These are phyloP conservation scores for Cryptosporidium felis DNA, from an alignment of 169 alveolate species.

Conservation along the genomic window DNA sequence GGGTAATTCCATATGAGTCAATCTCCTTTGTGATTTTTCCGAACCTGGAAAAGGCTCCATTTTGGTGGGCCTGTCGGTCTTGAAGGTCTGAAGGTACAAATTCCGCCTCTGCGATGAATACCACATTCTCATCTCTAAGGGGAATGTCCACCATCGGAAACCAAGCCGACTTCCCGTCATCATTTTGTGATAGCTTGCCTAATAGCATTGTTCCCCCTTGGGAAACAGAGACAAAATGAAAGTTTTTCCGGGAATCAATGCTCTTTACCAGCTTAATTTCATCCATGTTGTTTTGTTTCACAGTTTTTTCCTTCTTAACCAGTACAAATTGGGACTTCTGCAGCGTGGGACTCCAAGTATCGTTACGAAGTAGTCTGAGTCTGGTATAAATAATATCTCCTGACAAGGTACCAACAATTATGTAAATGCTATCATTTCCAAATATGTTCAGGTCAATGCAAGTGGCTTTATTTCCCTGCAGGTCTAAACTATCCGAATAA, in stretches of 20 bases:
- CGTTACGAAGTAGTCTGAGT: too few relatives aligned
- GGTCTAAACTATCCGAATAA: background rate
- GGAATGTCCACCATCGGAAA: conserved; percentile 60
- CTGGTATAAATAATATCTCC: conserved; percentile 40
- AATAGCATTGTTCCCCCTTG: background rate
- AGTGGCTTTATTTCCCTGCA: background rate
- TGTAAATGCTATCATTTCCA: background rate
- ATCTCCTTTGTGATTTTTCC: conserved; percentile 41
- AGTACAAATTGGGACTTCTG: too few relatives aligned
- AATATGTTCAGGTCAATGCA: background rate
- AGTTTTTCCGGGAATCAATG: background rate
- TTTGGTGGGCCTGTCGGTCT: background rate
- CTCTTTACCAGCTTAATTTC: background rate
- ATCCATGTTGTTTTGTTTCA: conserved; percentile 40
- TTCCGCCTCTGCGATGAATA: background rate
- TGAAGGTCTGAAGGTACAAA: background rate
- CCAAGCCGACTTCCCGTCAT: conserved; percentile 12
- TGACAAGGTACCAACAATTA: conserved; percentile 21
- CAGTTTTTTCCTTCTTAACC: background rate
- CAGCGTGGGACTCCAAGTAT: too few relatives aligned
- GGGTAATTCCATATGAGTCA: conserved; percentile 1
- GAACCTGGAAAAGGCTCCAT: background rate
- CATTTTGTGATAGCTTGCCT: background rate
- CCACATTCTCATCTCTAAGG: background rate
- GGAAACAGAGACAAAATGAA: background rate